Evolutionary conservation across 192 early-diverging fungal species (phyloP).

Genomic region (Mortierella hygrophila): DNA sequence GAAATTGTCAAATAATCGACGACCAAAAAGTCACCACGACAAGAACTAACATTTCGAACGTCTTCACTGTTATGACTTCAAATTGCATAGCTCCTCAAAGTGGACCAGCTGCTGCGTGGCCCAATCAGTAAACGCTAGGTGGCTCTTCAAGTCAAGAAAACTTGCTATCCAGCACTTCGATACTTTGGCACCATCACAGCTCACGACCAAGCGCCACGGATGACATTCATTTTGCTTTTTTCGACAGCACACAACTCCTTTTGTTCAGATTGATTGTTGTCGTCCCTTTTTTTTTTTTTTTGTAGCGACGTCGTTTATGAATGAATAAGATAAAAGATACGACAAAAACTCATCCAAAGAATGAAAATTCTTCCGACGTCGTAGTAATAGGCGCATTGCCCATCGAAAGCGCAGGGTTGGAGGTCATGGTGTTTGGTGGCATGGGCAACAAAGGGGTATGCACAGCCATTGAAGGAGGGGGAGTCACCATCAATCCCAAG

Average conservation of each 20-base stretch:
- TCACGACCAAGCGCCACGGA: too few species aligned
- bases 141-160: not conserved
- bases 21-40: too few species aligned
- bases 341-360: slow-evolving; percentile 37
- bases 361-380: slow-evolving; percentile 37
- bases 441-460: slow-evolving; percentile 44
- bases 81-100: not conserved
- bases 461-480: slow-evolving; percentile 32
- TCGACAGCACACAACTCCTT: too few species aligned
- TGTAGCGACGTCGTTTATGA: not conserved
- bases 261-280: not conserved
- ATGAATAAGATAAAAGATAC: not conserved
- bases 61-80: too few species aligned
- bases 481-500: slow-evolving; percentile 25
- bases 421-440: slow-evolving; percentile 22
- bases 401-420: slow-evolving; percentile 29
- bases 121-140: not conserved
- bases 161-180: too few species aligned
- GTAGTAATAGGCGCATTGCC: slow-evolving; percentile 31
- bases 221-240: too few species aligned
- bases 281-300: not conserved
- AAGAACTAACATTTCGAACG: too few species aligned
- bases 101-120: not conserved
- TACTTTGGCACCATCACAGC: too few species aligned
- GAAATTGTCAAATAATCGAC: too few species aligned